Conservation (phyloP, 106 monocot species). For the Apostasia shenzhenica region DNA sequence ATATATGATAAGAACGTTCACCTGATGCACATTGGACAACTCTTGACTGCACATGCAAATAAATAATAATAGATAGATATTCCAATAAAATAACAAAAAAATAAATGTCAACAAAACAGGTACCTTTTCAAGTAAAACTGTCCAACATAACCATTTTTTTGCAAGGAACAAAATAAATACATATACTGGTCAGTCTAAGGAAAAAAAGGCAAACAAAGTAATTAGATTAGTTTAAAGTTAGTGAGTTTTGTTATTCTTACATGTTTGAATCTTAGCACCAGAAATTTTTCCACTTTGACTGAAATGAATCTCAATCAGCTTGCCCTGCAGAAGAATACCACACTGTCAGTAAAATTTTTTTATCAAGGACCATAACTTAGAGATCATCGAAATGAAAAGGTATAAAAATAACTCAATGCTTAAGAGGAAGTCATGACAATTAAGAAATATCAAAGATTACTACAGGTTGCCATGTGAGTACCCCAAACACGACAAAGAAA, state of each 20-base stretch:
- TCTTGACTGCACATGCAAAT: constrained; percentile 67
- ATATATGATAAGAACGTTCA: constrained; percentile 95
- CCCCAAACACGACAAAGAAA: not conserved
- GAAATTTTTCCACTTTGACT: constrained; percentile 80
- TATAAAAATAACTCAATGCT: too few species aligned
- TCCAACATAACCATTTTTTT: not conserved
- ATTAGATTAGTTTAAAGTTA: not conserved
- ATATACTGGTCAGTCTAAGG: constrained; percentile 6
- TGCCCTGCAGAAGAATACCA: constrained; percentile 51
- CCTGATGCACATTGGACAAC: constrained; percentile 91
- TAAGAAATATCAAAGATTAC: too few species aligned
- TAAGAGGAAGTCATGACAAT: too few species aligned
- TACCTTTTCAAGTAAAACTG: constrained; percentile 99
- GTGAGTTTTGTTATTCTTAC: constrained; percentile 30
- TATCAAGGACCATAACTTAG: too few species aligned
- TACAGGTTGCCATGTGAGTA: too few species aligned
- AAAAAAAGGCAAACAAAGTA: not conserved
- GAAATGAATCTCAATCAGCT: constrained; percentile 97
- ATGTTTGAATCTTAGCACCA: constrained; percentile 95
- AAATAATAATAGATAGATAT: constrained; percentile 1
- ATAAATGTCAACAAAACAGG: constrained; percentile 3
- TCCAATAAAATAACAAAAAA: not conserved
- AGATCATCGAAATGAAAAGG: too few species aligned
- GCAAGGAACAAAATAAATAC: constrained; percentile 11
- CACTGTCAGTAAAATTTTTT: too few species aligned